Evolutionary conservation across 768 basidiomycete species (phyloP), one percentile per base, ranked within the genome.

Genomic region (Boletus sensibilis): DNA sequence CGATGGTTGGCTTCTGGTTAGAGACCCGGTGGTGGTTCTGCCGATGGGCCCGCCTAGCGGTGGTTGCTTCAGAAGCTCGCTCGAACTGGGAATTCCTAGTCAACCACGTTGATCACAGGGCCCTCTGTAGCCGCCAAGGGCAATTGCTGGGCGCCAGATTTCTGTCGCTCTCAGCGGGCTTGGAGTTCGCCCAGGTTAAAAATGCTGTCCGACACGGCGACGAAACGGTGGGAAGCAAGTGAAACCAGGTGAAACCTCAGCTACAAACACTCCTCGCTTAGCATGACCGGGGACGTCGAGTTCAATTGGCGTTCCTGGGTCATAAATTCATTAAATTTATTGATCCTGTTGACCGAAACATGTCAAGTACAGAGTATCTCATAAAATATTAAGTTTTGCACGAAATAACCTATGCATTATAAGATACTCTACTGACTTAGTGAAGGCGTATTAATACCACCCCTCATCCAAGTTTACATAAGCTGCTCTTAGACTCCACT

Each of bases 11-110:
- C 16, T 51, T 61, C n/a, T 40, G 53, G 35, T 46, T 31, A 40
- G 42, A 45, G 27, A 40, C 52, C 27, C 27, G 27, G 5, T 59
- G 40, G 18, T 41, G 5, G 16, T 55, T 39, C 45, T 54, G 49
- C 35, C 41, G 53, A 51, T 39, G 38, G 18, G 8, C 49, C 23
- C 43, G 45, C 33, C 48, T 41, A 42, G 35, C 31, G 43, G 50
- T 50, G 61, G 63, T 64, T 53, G 56, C 52, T 35, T 43, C 25
- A 25, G 56, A 54, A 54, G 47, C 47, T 45, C 11, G 44, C 56
- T 48, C 55, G 41, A 64, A 55, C 42, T 44, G 60, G 62, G 42
- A 63, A 58, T n/a, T n/a, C n/a, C n/a, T 52, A 43, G 41, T 27
- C 50, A 42, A 49, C 50, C 37, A 43, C 40, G 29, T 33, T 33